Evolutionary conservation across 2,329 filamentous ascomycete species (phyloP).

Genomic region (Alternaria angustiovoidea): DNA sequence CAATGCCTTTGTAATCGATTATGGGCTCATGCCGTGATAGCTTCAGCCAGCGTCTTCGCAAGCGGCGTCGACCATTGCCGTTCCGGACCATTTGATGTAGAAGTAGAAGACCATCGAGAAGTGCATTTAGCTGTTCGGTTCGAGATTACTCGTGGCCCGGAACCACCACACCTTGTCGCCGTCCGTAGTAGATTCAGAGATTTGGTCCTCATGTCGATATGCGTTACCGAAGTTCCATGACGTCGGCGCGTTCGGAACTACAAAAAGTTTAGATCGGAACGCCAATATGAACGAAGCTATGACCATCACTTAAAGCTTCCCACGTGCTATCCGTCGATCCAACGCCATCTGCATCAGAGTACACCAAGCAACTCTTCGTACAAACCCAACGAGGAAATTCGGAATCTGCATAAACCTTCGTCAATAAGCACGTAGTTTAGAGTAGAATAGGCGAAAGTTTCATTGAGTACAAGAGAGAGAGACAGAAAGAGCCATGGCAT

Average conservation of each 20-base stretch:
- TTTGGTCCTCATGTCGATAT: constrained; percentile 40
- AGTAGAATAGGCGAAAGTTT: neutral
- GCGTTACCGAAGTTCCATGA: constrained; percentile 43
- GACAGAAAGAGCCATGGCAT: constrained; percentile 60
- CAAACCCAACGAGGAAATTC: neutral
- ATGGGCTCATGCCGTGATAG: constrained; percentile 74
- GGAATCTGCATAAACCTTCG: neutral
- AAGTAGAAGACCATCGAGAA: constrained; percentile 50
- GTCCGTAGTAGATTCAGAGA: constrained; percentile 38
- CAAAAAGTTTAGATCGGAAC: constrained; percentile 40
- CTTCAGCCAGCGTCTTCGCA: constrained; percentile 84
- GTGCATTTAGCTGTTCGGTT: constrained; percentile 21
- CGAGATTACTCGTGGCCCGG: constrained; percentile 13
- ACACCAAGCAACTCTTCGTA: neutral
- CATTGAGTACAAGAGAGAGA: neutral
- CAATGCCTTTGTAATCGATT: neutral
- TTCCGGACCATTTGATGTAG: constrained; percentile 26
- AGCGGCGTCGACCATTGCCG: constrained; percentile 90
- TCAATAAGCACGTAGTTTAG: neutral
- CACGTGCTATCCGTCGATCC: constrained; percentile 4
- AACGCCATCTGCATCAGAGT: neutral
- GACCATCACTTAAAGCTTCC: constrained; percentile 30
- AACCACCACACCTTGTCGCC: constrained; percentile 28
- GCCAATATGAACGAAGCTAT: constrained; percentile 44
- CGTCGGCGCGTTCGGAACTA: constrained; percentile 33